Conservation (phyloP, 202 grass and related monocot species). For the Schoenoplectus triqueter region DNA sequence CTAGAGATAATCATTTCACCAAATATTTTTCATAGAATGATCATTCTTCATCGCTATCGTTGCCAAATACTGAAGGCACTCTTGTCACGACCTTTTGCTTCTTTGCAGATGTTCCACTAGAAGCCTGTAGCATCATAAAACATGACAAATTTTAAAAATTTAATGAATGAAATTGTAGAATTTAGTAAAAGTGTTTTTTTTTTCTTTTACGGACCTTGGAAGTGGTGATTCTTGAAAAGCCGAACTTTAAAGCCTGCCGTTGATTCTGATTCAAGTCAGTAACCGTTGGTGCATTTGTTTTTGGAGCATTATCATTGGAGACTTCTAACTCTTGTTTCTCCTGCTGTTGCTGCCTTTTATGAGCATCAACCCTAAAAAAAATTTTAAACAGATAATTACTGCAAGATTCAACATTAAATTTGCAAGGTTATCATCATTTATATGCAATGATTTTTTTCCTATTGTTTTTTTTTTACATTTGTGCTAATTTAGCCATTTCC, state of each 20-base stretch:
- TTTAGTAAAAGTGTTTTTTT: background rate
- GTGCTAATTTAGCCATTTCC: constrained; percentile 91
- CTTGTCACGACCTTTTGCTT: constrained; percentile 67
- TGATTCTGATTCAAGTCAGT: constrained; percentile 61
- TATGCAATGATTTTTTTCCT: background rate
- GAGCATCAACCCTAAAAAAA: constrained; percentile 76
- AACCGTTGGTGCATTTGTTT: constrained; percentile 15
- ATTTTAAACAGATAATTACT: constrained; percentile 18
- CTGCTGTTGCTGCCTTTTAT: constrained; percentile 67
- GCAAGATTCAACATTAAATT: constrained; percentile 9
- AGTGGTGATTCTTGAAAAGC: constrained; percentile 66
- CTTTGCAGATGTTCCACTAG: constrained; percentile 53
- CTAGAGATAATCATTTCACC: background rate
- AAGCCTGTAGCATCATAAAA: constrained; percentile 46
- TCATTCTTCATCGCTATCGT: constrained; percentile 73
- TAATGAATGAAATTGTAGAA: background rate
- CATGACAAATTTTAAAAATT: background rate
- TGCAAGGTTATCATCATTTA: background rate
- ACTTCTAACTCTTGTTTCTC: constrained; percentile 54
- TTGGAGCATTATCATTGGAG: constrained; percentile 26
- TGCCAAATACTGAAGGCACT: constrained; percentile 73
- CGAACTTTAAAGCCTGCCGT: constrained; percentile 79
- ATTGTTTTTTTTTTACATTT: constrained; percentile 56
- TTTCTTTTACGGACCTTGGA: constrained; percentile 59
- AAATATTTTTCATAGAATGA: constrained; percentile 30